Evolutionary conservation across 305 asterid species (phyloP), one percentile per base, ranked within the genome.

Genomic region (Fraxinus platypoda): DNA sequence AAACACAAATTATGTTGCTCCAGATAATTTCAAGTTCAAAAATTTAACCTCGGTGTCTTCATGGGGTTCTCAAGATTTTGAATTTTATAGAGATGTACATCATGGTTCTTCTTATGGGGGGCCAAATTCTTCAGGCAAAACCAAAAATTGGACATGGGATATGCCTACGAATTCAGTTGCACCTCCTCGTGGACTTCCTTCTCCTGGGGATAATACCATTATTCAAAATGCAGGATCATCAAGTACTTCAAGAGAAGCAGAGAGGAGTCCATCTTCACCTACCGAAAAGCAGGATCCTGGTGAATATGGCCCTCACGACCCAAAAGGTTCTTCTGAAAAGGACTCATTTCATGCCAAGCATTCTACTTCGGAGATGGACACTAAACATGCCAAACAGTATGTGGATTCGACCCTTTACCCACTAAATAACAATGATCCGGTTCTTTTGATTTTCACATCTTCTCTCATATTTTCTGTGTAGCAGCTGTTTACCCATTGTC

Each of bases 21-120:
- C 84, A 86, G 91, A 87, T 25, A 92, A 88, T 81, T 88, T 68
- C 68, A 87, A 85, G 76, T 87, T 76, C 72, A 88, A 80, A 30
- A 87, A 89, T 81, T 75, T 85, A 74, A 59, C 83, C 78, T 87
- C 84, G 13, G 68, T 83, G 34, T 75, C 91, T 86, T 81, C 91
- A 21, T 88, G 95, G 97, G 89, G 91, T 31, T 77, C 91, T 74
- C 93, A 82, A 62, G 92, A 89, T 37, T 83, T 90, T 31, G 89
- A 89, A 84, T 75, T 81, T 82, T 86, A 81, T 82, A 83, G 83
- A 70, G 90, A 88, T 84, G 80, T 83, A 66, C 84, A 78, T 35
- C 88, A 82, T 82, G 81, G 75, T 73, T 75, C 91, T 74, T 82
- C 81, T 76, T 81, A 76, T 82, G 82, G 81, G 2, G 93, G 84